Evolutionary conservation across 768 basidiomycete species (phyloP).

Genomic region (Naganishia randhawae): DNA sequence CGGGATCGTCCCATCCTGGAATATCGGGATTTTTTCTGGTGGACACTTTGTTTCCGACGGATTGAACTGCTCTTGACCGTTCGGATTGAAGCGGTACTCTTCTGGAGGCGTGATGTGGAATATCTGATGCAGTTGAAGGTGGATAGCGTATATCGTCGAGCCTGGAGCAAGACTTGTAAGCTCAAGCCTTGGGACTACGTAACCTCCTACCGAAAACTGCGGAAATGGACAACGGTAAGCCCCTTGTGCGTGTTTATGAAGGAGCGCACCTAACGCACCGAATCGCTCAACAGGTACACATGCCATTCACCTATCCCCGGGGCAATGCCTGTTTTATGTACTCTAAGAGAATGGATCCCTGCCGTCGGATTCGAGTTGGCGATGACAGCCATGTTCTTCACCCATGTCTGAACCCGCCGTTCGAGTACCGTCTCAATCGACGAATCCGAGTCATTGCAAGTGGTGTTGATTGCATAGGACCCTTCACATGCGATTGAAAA

Average conservation of each 20-base stretch:
- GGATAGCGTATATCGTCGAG: constrained; percentile 17
- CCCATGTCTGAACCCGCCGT: constrained; percentile 14
- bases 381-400: constrained; percentile 18
- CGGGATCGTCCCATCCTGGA: constrained; percentile 6
- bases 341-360: constrained; percentile 3
- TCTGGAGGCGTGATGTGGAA: constrained; percentile 14
- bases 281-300: constrained; percentile 13
- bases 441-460: constrained; percentile 2
- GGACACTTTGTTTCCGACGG: constrained; percentile 1
- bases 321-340: constrained; percentile 2
- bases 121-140: constrained; percentile 9
- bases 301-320: constrained; percentile 19
- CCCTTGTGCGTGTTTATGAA: no score
- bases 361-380: constrained; percentile 13
- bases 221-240: background rate
- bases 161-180: background rate
- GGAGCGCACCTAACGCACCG: background rate
- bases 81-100: constrained; percentile 21
- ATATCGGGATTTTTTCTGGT: constrained; percentile 14
- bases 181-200: constrained; percentile 1
- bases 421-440: background rate
- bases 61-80: constrained; percentile 5
- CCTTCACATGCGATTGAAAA: background rate
- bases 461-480: background rate
- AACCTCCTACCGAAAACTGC: constrained; percentile 20